A percentile compares a stretch with the other conserved stretches of the same genome.
phyloP scores from a whole-genome alignment of 345 rosid genomes.

The Eucalyptus coolabah region DNA sequence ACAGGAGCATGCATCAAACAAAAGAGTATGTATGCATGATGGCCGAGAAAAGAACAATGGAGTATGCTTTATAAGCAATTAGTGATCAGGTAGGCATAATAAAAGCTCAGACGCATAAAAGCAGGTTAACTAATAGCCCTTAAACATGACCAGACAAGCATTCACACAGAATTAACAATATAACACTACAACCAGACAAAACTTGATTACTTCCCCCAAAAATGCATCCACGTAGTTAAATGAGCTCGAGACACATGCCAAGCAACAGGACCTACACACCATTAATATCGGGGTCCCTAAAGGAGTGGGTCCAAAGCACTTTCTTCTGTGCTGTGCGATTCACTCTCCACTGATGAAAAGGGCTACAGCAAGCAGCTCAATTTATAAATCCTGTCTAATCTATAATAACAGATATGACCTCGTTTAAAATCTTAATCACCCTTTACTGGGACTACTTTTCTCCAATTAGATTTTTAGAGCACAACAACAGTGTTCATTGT shows the following conservation, averaged over 20 bases:
- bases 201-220: neutral
- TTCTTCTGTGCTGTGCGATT: neutral
- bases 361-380: neutral
- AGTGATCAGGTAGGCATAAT: neutral
- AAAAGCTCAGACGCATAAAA: neutral
- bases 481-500: neutral
- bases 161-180: neutral
- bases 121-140: neutral
- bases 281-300: neutral
- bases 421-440: neutral
- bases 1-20: neutral
- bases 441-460: neutral
- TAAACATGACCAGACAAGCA: neutral
- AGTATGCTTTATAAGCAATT: neutral
- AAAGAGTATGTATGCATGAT: neutral
- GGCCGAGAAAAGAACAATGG: neutral
- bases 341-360: neutral
- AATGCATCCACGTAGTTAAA: neutral
- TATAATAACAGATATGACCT: neutral
- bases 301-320: neutral
- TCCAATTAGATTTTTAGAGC: neutral
- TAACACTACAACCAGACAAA: neutral
- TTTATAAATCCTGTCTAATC: neutral
- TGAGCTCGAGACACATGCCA: neutral
- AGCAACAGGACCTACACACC: neutral